Conservation (phyloP, 352 stramenopile species). For the Pythium dissotocum region DNA sequence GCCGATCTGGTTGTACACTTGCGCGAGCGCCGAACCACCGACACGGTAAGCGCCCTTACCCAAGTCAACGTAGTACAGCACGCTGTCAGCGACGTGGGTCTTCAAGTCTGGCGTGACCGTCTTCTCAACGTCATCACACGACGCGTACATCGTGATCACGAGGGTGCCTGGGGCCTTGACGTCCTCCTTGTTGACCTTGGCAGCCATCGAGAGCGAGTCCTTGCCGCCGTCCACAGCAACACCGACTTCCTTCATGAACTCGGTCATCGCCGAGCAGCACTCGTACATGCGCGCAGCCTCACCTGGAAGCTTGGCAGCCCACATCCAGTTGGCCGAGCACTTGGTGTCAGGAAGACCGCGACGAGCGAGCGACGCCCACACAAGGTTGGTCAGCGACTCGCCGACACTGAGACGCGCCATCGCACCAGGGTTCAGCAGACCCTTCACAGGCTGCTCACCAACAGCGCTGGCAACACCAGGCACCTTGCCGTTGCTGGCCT, state of each 20-base stretch:
- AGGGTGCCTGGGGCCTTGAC: conserved; percentile 98
- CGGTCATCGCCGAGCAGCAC: conserved; percentile 94
- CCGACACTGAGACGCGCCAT: conserved; percentile 97
- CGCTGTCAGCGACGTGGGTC: conserved; percentile 65
- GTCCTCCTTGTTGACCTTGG: conserved; percentile 91
- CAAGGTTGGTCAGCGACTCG: conserved; percentile 98
- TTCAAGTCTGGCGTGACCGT: conserved; percentile 98
- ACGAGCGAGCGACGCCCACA: conserved; percentile 93
- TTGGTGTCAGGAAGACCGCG: conserved; percentile 97
- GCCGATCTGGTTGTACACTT: conserved; percentile 91
- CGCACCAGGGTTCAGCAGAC: conserved; percentile 91
- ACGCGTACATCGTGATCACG: conserved; percentile 97
- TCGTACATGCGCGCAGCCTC: conserved; percentile 99
- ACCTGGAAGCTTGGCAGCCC: conserved; percentile 98
- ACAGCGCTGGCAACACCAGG: conserved; percentile 96
- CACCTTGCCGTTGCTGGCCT: conserved; percentile 61
- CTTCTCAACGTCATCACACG: conserved; percentile 95
- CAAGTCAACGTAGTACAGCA: conserved; percentile 96
- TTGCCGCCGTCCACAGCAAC: conserved; percentile 98
- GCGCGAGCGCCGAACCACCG: conserved; percentile 95
- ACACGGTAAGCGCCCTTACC: conserved; percentile 90
- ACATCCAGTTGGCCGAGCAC: conserved; percentile 99
- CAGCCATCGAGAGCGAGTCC: conserved; percentile 99
- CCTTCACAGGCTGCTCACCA: conserved; percentile 98
- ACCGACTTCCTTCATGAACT: conserved; percentile 95